These are phyloP conservation scores for Karstenula rhodostoma DNA, from an alignment of 2,329 filamentous ascomycete genomes.

Conservation along the genomic window DNA sequence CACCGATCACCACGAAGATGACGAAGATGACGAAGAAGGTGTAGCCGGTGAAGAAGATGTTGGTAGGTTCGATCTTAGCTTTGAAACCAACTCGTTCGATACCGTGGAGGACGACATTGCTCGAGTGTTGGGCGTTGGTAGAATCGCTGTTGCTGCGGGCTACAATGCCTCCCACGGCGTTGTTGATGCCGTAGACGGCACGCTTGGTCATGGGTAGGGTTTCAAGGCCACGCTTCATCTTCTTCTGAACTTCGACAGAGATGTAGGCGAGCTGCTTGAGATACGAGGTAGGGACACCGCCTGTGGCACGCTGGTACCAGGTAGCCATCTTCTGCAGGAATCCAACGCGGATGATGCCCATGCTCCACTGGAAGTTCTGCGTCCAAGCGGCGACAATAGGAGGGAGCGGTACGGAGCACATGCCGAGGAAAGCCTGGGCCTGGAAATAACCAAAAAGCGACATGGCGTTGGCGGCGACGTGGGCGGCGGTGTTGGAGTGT, in stretches of 20 bases:
- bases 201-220: conserved; percentile 32
- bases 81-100: conserved; percentile 90
- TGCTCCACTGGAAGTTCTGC: conserved; percentile 97
- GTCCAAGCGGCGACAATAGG: conserved; percentile 93
- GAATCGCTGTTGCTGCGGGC: conserved; percentile 58
- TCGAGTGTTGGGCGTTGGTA: conserved; percentile 41
- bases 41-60: conserved; percentile 91
- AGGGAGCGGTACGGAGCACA: conserved; percentile 81
- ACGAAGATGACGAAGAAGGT: conserved; percentile 90
- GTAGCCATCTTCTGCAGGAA: conserved; percentile 90
- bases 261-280: conserved; percentile 76
- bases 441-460: conserved; percentile 97
- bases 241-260: conserved; percentile 88
- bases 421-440: conserved; percentile 87
- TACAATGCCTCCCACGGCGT: conserved; percentile 41
- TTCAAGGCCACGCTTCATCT: conserved; percentile 56
- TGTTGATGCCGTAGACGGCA: conserved; percentile 26
- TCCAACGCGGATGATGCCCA: conserved; percentile 89
- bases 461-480: conserved; percentile 91
- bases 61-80: conserved; percentile 84
- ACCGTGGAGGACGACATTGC: conserved; percentile 70
- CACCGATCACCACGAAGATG: conserved; percentile 73
- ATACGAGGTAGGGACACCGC: conserved; percentile 81
- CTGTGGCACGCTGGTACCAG: conserved; percentile 95
- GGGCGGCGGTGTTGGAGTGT: conserved; percentile 91